A percentile compares a stretch with the other conserved stretches of the same genome.
phyloP scores from a whole-genome alignment of 176 grass and related monocot genomes.

The Stipa capillata region DNA sequence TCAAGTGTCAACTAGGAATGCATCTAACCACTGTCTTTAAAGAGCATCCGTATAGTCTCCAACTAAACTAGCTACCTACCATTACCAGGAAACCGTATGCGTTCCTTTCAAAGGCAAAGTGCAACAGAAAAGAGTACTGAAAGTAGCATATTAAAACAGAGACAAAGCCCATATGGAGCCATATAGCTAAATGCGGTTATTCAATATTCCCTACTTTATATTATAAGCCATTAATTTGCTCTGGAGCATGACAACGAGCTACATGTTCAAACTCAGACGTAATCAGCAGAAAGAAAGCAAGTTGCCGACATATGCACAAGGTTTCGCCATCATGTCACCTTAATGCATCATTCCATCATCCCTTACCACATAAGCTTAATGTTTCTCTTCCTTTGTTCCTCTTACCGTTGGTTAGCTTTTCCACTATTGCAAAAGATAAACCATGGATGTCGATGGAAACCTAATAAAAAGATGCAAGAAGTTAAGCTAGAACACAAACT shows the following conservation, averaged over 20 bases:
- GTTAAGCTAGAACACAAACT: slow-evolving; percentile 6
- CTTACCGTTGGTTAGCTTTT: not conserved
- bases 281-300: not conserved
- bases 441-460: slow-evolving; percentile 19
- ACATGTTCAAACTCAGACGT: not conserved
- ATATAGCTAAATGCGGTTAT: not conserved
- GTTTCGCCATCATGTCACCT: slow-evolving; percentile 8
- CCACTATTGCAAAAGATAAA: not conserved
- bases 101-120: not conserved
- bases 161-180: not conserved
- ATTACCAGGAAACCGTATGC: not conserved
- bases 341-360: slow-evolving; percentile 9
- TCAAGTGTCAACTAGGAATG: too few relatives aligned
- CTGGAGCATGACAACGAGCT: not conserved
- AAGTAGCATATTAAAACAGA: not conserved
- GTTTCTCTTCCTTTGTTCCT: not conserved
- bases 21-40: not conserved
- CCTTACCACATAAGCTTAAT: slow-evolving; percentile 10
- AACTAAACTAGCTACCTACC: not conserved
- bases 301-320: slow-evolving; percentile 21
- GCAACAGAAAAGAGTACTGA: not conserved
- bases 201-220: not conserved
- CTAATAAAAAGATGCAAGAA: not conserved
- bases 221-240: not conserved
- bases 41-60: too few relatives aligned